Percentiles rank a stretch among this genome's conserved stretches.
phyloP scores from a whole-genome alignment of 805 yeast species.

The Starmerella vaccinii region DNA sequence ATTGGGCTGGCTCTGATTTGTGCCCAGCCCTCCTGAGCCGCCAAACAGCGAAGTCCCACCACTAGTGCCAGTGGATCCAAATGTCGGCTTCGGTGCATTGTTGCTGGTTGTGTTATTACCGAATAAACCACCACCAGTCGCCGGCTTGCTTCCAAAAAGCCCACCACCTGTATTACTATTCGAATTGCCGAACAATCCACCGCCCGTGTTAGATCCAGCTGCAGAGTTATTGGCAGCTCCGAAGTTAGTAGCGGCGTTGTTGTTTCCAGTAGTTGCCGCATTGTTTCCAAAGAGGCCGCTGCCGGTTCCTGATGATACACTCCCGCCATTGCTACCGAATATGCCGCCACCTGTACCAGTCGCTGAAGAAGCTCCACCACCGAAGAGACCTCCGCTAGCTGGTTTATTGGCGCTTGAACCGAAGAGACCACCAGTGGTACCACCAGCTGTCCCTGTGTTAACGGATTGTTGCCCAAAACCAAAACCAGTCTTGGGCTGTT shows the following conservation, averaged over 20 bases:
- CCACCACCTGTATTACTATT: slow-evolving; percentile 12
- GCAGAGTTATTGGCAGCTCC: not conserved
- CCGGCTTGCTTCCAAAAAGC: slow-evolving; percentile 18
- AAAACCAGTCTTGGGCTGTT: slow-evolving; percentile 8
- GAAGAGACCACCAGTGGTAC: slow-evolving; percentile 17
- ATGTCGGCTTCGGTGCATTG: slow-evolving; percentile 8
- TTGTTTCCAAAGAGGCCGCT: slow-evolving; percentile 37
- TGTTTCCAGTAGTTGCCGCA: not conserved
- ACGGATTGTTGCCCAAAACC: slow-evolving; percentile 21
- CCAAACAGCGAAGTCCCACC: slow-evolving; percentile 35
- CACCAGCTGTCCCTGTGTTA: not conserved
- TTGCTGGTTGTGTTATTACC: not conserved
- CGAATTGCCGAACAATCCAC: slow-evolving; percentile 36
- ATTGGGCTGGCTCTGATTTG: slow-evolving; percentile 18
- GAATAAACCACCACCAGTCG: slow-evolving; percentile 29
- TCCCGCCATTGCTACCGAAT: slow-evolving; percentile 30
- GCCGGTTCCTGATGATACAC: slow-evolving; percentile 12
- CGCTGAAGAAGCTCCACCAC: slow-evolving; percentile 8
- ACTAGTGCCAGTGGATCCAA: slow-evolving; percentile 15
- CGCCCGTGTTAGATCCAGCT: slow-evolving; percentile 18
- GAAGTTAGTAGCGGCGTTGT: not conserved
- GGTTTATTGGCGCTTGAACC: slow-evolving; percentile 25
- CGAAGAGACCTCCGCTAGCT: slow-evolving; percentile 17
- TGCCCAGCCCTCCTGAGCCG: slow-evolving; percentile 23
- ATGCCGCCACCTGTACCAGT: slow-evolving; percentile 24